Evolutionary conservation across 176 grass and related monocot genomes (phyloP).

Genomic region (Rhynchospora pubera): DNA sequence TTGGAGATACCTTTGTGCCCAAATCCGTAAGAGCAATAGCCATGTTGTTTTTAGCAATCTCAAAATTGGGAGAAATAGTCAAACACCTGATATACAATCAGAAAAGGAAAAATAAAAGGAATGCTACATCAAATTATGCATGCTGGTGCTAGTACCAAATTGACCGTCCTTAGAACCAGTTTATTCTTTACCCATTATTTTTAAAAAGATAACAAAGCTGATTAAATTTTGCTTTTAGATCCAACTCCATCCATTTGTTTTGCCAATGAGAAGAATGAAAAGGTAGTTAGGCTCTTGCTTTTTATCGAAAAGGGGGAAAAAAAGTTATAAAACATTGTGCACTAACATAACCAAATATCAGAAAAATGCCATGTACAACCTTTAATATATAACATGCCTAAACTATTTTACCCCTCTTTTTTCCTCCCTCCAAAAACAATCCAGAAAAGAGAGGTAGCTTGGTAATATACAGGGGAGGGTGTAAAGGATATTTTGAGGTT

Average conservation of each 20-base stretch:
- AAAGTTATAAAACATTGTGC: background rate
- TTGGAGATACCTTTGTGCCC: conserved; percentile 75
- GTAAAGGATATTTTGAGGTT: background rate
- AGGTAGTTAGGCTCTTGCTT: background rate
- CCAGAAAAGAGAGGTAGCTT: background rate
- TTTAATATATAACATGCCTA: background rate
- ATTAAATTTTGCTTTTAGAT: no score
- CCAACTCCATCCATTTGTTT: background rate
- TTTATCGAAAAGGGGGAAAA: background rate
- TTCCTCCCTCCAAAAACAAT: background rate
- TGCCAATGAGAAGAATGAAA: background rate
- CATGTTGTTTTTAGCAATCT: conserved; percentile 99
- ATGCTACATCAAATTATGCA: conserved; percentile 11
- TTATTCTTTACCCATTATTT: background rate
- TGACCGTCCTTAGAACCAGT: conserved; percentile 9
- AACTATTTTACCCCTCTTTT: background rate
- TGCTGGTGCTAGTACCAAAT: background rate
- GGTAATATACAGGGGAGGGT: background rate
- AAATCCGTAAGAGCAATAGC: conserved; percentile 94
- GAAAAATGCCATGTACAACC: background rate
- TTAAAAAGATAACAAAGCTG: no score
- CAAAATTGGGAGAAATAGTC: conserved; percentile 97
- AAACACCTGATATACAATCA: conserved; percentile 60
- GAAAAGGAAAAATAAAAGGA: conserved; percentile 1
- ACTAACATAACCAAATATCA: background rate